Evolutionary conservation across 148 eudicot species (phyloP).

Genomic region (Cornus kousa): DNA sequence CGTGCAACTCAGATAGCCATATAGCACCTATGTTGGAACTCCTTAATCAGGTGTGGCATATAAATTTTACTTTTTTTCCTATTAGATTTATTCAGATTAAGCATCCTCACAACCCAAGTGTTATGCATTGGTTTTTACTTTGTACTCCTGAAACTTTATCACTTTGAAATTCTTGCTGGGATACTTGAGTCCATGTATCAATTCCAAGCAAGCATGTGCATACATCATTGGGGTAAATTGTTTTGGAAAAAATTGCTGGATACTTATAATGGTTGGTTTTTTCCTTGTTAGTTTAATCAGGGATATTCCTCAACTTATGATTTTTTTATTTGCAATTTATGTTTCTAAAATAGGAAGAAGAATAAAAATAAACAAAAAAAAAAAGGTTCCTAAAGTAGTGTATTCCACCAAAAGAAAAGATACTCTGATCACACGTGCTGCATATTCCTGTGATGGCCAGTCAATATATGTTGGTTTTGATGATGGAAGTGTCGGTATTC

Average conservation of each 20-base stretch:
- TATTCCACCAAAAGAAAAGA: constrained; percentile 22
- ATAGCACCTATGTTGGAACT: too few species aligned
- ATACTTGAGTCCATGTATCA: not conserved
- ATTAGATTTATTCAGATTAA: not conserved
- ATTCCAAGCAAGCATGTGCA: too few species aligned
- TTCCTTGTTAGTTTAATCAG: too few species aligned
- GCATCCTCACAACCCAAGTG: not conserved
- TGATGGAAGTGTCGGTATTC: constrained; percentile 81
- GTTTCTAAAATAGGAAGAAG: too few species aligned
- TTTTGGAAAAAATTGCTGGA: too few species aligned
- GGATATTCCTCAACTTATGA: not conserved
- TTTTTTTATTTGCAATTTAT: too few species aligned
- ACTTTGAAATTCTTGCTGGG: too few species aligned
- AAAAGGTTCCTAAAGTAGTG: constrained; percentile 14
- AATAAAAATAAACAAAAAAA: too few species aligned
- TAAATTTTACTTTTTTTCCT: too few species aligned
- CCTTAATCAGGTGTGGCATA: too few species aligned
- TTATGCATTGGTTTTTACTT: not conserved
- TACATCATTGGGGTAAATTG: too few species aligned
- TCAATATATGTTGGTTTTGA: constrained; percentile 38
- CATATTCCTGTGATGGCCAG: constrained; percentile 31
- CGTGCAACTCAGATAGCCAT: constrained; percentile 29
- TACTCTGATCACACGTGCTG: constrained; percentile 31
- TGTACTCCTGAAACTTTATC: not conserved
- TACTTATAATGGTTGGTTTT: too few species aligned